Evolutionary conservation across 306 rosid genomes (phyloP).

Genomic region (Citrullus mucosospermus): DNA sequence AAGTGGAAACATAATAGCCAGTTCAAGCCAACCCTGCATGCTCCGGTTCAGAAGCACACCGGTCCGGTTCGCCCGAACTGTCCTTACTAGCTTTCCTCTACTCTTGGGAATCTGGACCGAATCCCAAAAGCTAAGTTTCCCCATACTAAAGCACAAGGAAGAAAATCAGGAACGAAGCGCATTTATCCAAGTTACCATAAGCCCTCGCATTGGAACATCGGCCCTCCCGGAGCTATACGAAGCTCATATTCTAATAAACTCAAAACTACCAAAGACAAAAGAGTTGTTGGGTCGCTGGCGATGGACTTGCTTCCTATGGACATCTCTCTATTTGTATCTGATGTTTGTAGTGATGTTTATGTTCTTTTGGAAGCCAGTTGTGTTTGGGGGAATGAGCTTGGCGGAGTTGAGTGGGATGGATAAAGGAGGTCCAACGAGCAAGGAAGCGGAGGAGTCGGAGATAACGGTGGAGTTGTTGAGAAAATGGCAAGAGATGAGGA

Average conservation of each 20-base stretch:
- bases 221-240: slow-evolving; percentile 56
- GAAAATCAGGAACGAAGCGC: slow-evolving; percentile 30
- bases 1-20: slow-evolving; percentile 34
- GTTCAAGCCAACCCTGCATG: slow-evolving; percentile 76
- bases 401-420: background rate
- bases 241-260: slow-evolving; percentile 41
- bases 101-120: slow-evolving; percentile 51
- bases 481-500: slow-evolving; percentile 42
- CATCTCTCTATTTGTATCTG: slow-evolving; percentile 34
- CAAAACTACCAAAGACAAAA: slow-evolving; percentile 51
- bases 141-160: slow-evolving; percentile 53
- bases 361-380: slow-evolving; percentile 28
- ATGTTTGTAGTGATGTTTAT: slow-evolving; percentile 27
- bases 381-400: slow-evolving; percentile 14
- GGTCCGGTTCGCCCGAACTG: slow-evolving; percentile 39
- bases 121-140: slow-evolving; percentile 36
- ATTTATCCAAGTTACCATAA: slow-evolving; percentile 34
- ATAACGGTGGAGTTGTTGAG: slow-evolving; percentile 43
- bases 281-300: slow-evolving; percentile 53
- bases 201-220: slow-evolving; percentile 61
- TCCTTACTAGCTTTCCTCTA: slow-evolving; percentile 48
- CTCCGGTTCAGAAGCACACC: slow-evolving; percentile 59
- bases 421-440: background rate
- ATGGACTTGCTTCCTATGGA: slow-evolving; percentile 79
- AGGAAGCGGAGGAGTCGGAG: slow-evolving; percentile 10